These are phyloP conservation scores for Suillus clintonianus DNA, from an alignment of 768 basidiomycete genomes.

Conservation along the genomic window DNA sequence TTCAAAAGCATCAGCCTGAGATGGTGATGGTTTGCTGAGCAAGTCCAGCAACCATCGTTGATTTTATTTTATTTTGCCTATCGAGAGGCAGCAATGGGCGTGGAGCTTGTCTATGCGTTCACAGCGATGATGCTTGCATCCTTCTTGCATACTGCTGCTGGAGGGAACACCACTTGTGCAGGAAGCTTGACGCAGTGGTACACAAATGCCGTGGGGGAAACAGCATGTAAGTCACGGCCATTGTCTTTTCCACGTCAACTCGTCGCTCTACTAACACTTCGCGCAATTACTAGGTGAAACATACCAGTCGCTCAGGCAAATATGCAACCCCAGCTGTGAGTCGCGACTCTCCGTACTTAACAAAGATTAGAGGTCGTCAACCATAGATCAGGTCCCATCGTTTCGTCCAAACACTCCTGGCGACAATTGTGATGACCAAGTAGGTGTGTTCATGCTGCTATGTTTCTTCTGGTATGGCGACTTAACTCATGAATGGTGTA, in stretches of 20 bases:
- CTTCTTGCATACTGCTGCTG: neutral
- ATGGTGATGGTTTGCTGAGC: too few species aligned
- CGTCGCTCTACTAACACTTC: neutral
- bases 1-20: too few species aligned
- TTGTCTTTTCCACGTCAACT: neutral
- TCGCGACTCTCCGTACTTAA: neutral
- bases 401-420: conserved; percentile 21
- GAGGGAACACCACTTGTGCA: conserved; percentile 23
- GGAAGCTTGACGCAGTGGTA: conserved; percentile 24
- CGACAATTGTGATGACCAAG: conserved; percentile 24
- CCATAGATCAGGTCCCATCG: conserved; percentile 18
- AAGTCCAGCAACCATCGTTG: too few species aligned
- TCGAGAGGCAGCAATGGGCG: too few species aligned
- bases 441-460: conserved; percentile 11
- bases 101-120: too few species aligned
- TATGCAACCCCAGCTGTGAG: conserved; percentile 24
- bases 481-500: neutral
- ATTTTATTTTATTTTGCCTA: too few species aligned
- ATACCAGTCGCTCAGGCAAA: conserved; percentile 26
- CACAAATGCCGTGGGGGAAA: conserved; percentile 24
- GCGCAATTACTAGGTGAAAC: conserved; percentile 16
- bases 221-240: conserved; percentile 23
- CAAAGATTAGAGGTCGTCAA: neutral
- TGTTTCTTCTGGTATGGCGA: neutral
- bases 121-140: too few species aligned